Conservation (phyloP, 2,329 filamentous ascomycete species). For the Cytospora paraplurivora region DNA sequence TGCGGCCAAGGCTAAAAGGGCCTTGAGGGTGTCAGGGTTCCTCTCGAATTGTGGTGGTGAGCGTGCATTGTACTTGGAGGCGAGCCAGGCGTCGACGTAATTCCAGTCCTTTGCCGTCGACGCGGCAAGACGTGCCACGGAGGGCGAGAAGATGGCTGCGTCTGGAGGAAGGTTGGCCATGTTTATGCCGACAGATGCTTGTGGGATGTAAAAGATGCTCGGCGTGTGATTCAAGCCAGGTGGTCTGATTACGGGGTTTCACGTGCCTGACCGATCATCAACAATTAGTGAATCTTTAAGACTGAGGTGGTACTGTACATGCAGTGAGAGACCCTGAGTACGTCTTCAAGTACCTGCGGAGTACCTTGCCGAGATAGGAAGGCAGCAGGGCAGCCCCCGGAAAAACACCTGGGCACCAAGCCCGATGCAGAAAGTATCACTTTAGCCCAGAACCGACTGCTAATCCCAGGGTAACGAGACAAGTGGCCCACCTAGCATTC, state of each 20-base stretch:
- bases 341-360: too few species aligned
- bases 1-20: constrained; percentile 71
- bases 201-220: too few species aligned
- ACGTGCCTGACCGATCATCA: too few species aligned
- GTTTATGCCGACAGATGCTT: background rate
- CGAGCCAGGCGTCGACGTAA: constrained; percentile 82
- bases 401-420: too few species aligned
- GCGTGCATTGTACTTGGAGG: constrained; percentile 65
- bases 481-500: background rate
- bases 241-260: too few species aligned
- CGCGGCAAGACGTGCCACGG: constrained; percentile 71
- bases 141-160: constrained; percentile 67
- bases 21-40: constrained; percentile 79
- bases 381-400: too few species aligned
- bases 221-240: too few species aligned
- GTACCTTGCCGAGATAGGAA: too few species aligned
- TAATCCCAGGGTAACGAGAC: background rate
- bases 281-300: too few species aligned
- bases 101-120: constrained; percentile 89
- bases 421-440: background rate
- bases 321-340: too few species aligned
- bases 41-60: constrained; percentile 77
- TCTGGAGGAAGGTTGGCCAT: constrained; percentile 45
- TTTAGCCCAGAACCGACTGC: background rate
- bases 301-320: too few species aligned